Percentiles rank a stretch among this genome's conserved stretches.
phyloP scores from a whole-genome alignment of 2,329 filamentous ascomycete genomes.

The Mycosphaerella arachidis region DNA sequence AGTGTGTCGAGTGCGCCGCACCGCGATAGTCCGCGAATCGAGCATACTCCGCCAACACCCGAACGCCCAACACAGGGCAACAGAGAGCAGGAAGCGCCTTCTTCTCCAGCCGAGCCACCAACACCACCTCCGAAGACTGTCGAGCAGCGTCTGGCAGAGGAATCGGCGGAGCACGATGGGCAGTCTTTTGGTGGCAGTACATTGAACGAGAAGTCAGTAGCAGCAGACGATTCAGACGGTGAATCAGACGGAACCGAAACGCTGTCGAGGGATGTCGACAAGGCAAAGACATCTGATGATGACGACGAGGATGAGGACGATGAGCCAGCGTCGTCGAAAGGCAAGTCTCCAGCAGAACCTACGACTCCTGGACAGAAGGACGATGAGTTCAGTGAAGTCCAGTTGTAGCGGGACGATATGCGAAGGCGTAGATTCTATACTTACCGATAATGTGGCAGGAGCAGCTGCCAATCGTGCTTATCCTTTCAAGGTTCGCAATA shows the following conservation, averaged over 20 bases:
- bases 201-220: slow-evolving; percentile 30
- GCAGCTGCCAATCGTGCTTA: background rate
- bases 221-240: slow-evolving; percentile 18
- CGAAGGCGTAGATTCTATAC: background rate
- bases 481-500: background rate
- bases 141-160: slow-evolving; percentile 14
- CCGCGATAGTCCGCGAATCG: slow-evolving; percentile 43
- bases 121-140: slow-evolving; percentile 28
- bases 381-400: slow-evolving; percentile 29
- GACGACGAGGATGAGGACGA: slow-evolving; percentile 6
- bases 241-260: slow-evolving; percentile 24
- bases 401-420: slow-evolving; percentile 8
- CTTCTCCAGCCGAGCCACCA: slow-evolving; percentile 20
- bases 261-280: slow-evolving; percentile 24
- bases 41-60: slow-evolving; percentile 50
- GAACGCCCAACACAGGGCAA: slow-evolving; percentile 32
- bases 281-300: slow-evolving; percentile 17
- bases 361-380: slow-evolving; percentile 21
- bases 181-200: slow-evolving; percentile 16
- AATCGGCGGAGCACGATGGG: slow-evolving; percentile 30
- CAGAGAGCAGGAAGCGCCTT: slow-evolving; percentile 4
- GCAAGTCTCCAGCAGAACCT: slow-evolving; percentile 3
- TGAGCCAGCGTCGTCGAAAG: background rate
- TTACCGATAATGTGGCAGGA: background rate
- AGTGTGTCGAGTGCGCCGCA: slow-evolving; percentile 29